phyloP scores from a whole-genome alignment of 1,284 basidiomycete species.

The Earliella scabrosa region DNA sequence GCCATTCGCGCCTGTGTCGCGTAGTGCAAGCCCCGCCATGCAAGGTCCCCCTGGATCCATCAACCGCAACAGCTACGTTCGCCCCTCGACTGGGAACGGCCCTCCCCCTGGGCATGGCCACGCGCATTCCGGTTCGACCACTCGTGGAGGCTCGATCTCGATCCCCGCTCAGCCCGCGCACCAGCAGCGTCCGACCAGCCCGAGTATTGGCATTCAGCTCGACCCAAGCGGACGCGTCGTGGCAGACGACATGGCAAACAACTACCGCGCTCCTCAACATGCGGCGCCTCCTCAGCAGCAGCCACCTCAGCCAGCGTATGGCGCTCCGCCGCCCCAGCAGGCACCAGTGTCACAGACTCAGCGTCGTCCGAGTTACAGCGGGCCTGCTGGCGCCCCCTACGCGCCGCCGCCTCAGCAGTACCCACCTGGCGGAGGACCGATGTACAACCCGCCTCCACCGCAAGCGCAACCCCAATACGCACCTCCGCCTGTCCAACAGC shows the following conservation, averaged over 20 bases:
- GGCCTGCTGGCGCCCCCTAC: conserved; percentile 22
- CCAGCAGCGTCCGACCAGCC: conserved; percentile 40
- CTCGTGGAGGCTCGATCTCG: conserved; percentile 28
- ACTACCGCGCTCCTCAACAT: conserved; percentile 39
- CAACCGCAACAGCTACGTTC: conserved; percentile 28
- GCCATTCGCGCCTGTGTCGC: conserved; percentile 45
- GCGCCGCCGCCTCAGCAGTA: conserved; percentile 23
- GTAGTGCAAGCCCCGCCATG: conserved; percentile 50
- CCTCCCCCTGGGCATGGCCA: conserved; percentile 16
- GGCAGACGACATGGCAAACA: conserved; percentile 79
- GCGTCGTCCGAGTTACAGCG: conserved; percentile 31
- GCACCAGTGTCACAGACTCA: conserved; percentile 26
- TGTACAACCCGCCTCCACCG: conserved; percentile 19
- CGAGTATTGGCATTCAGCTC: conserved; percentile 73
- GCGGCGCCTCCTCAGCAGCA: conserved; percentile 30
- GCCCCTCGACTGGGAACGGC: conserved; percentile 23
- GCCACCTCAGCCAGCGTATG: conserved; percentile 29
- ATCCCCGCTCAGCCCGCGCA: conserved; percentile 29
- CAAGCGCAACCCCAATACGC: conserved; percentile 32
- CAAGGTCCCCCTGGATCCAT: conserved; percentile 9
- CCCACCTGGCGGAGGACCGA: conserved; percentile 27
- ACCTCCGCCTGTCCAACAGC: conserved; percentile 38
- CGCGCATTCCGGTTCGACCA: conserved; percentile 17
- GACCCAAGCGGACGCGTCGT: conserved; percentile 80
- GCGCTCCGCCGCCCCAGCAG: conserved; percentile 34